These are phyloP conservation scores for Clavispora santaluciae DNA, from an alignment of 805 yeast species.

Conservation along the genomic window DNA sequence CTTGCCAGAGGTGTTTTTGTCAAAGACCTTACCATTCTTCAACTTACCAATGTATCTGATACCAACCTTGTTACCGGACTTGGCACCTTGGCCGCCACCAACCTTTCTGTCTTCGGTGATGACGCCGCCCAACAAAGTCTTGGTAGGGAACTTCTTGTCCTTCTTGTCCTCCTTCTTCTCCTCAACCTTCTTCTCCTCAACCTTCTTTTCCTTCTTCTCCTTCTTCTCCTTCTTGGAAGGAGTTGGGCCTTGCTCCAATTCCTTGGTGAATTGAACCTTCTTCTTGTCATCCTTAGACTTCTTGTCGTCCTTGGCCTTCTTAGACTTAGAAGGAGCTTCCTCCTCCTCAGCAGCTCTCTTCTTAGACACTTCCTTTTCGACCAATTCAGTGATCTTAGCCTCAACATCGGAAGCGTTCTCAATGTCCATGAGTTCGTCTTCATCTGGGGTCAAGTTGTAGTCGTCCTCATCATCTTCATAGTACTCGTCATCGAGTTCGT, in stretches of 20 bases:
- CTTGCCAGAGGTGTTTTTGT: conserved; percentile 95
- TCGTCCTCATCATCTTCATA: conserved; percentile 48
- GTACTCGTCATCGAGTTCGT: conserved; percentile 29
- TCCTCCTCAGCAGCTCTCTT: conserved; percentile 21
- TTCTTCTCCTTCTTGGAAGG: conserved; percentile 33
- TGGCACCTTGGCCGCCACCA: conserved; percentile 87
- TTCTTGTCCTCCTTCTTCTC: conserved; percentile 7
- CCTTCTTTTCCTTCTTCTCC: conserved; percentile 10
- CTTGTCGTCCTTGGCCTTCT: conserved; percentile 29
- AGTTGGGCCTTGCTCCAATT: conserved; percentile 93
- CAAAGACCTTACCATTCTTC: conserved; percentile 93
- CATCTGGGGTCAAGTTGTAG: conserved; percentile 71
- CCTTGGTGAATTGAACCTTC: conserved; percentile 78
- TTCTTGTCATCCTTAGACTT: conserved; percentile 52
- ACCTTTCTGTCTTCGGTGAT: conserved; percentile 84
- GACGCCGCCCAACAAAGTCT: conserved; percentile 89
- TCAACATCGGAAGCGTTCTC: conserved; percentile 69
- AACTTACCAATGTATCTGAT: conserved; percentile 97
- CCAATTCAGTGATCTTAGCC: conserved; percentile 68
- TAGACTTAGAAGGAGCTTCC: conserved; percentile 18
- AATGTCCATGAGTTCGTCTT: conserved; percentile 59
- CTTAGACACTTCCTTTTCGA: conserved; percentile 46
- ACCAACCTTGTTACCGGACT: conserved; percentile 85
- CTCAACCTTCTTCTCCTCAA: conserved; percentile 16
- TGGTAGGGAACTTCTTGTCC: conserved; percentile 57